Base-by-base conservation (phyloP, 2,329 filamentous ascomycete species). In the Leptosphaerulina australis region DNA sequence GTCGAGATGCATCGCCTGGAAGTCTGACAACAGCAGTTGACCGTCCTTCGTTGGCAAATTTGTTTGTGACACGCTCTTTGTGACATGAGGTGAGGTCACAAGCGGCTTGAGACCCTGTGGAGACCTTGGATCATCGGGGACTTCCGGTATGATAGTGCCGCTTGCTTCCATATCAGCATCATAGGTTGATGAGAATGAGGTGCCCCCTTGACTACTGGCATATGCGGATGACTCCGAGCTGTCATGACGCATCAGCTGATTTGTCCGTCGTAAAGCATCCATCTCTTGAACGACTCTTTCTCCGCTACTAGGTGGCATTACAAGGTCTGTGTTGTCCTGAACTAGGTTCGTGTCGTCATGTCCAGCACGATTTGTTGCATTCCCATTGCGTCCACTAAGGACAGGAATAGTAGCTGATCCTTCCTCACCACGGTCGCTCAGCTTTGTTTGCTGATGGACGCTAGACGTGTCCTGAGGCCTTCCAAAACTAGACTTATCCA, bases 121-220 rank as follows among this genome's bases (percentile, higher is more conserved):
- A 9, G 66, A 68, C 48, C 41, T 62, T 18, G 58, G 20, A 14
- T 68, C 60, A 17, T 71, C 64, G 29, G 56, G 53, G 10, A 55
- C 52, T 11, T 74, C 70, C 29, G 73, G 71, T 22, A 75, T 66
- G 48, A 76, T 74, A 0, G 73, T 76, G 9, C 73, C 74, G 34
- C 73, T 75, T 8, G 73, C 72, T 54, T 74, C 72, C 71, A 75
- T 72, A 11, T 72, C 68, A 8, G 66, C 56, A 15, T 53, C 63
- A 48, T 69, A 63, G 5, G 60, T 53, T 4, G 62, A 68, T 2
- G 59, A 60, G 9, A 54, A 58, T 3, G 69, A 68, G 18, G 68
- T 48, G 21, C 59, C 60, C 37, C 61, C 61, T 39, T 63, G 63
- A 45, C 63, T 70, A 52, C 69, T 73, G 6, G 64, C 58, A 39